phyloP scores from a whole-genome alignment of 2,329 filamentous ascomycete genomes.

The Penicillium sp. region DNA sequence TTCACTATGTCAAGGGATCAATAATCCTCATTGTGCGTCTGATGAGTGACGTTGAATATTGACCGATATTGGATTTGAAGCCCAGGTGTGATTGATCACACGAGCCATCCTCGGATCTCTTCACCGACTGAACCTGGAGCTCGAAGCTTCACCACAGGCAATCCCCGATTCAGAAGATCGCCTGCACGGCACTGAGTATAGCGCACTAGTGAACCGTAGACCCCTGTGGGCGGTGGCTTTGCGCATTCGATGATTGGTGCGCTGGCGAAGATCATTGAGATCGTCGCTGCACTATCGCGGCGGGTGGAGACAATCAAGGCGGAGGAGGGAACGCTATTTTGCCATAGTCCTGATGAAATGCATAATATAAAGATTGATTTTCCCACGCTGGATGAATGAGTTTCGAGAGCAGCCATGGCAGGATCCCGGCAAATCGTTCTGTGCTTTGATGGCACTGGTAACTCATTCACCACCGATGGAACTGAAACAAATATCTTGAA shows the following conservation, averaged over 20 bases:
- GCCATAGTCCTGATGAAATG: background rate
- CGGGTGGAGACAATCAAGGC: background rate
- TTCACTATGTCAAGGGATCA: background rate
- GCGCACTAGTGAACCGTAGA: background rate
- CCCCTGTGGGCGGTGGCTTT: background rate
- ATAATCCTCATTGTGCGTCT: background rate
- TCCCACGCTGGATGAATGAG: background rate
- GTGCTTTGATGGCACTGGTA: conserved; percentile 46
- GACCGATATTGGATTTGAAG: background rate
- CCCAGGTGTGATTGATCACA: background rate
- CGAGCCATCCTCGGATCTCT: background rate
- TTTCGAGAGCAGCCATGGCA: background rate
- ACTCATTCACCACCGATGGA: conserved; percentile 41
- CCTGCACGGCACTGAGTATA: background rate
- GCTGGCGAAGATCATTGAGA: conserved; percentile 1
- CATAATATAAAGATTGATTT: background rate
- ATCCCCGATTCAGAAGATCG: background rate
- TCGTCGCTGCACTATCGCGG: conserved; percentile 1
- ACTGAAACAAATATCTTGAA: conserved; percentile 47
- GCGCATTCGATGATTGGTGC: background rate
- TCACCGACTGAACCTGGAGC: background rate
- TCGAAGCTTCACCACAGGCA: background rate
- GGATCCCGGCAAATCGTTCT: conserved; percentile 16
- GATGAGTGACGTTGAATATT: background rate
- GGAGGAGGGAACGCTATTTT: background rate